phyloP scores from a whole-genome alignment of 2,329 filamentous ascomycete species.

The Fragosphaeria purpurea region DNA sequence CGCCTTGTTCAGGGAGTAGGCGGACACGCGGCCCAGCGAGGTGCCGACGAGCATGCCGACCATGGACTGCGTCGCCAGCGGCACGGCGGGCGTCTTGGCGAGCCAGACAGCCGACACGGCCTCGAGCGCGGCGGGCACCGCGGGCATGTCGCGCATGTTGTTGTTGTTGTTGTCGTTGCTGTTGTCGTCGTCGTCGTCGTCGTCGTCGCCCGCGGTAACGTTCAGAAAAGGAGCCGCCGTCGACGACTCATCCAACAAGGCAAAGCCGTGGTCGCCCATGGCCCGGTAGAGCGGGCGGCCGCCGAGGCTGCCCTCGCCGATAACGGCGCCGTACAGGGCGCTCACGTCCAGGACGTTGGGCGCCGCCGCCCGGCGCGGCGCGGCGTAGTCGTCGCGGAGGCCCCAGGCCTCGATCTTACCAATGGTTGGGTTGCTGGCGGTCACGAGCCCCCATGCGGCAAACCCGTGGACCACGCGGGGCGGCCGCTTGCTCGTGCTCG shows the following conservation, averaged over 20 bases:
- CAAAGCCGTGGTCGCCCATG: constrained; percentile 63
- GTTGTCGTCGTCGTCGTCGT: no score
- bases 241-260: constrained; percentile 54
- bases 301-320: constrained; percentile 78
- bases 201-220: no score
- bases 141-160: constrained; percentile 64
- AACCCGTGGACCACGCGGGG: constrained; percentile 77
- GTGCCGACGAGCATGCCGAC: constrained; percentile 78
- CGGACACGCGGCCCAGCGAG: constrained; percentile 69
- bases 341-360: constrained; percentile 90
- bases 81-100: constrained; percentile 67
- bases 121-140: constrained; percentile 58
- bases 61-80: constrained; percentile 62
- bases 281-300: constrained; percentile 72
- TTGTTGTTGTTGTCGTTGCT: constrained; percentile 41
- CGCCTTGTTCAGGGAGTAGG: constrained; percentile 63
- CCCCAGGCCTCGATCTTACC: constrained; percentile 78
- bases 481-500: constrained; percentile 51
- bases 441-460: constrained; percentile 67
- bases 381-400: constrained; percentile 61
- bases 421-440: constrained; percentile 66
- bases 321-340: constrained; percentile 70
- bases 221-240: not conserved
- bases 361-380: constrained; percentile 65
- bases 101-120: constrained; percentile 79